These are phyloP conservation scores for Lupinus albus DNA, from an alignment of 306 rosid genomes.

Conservation along the genomic window DNA sequence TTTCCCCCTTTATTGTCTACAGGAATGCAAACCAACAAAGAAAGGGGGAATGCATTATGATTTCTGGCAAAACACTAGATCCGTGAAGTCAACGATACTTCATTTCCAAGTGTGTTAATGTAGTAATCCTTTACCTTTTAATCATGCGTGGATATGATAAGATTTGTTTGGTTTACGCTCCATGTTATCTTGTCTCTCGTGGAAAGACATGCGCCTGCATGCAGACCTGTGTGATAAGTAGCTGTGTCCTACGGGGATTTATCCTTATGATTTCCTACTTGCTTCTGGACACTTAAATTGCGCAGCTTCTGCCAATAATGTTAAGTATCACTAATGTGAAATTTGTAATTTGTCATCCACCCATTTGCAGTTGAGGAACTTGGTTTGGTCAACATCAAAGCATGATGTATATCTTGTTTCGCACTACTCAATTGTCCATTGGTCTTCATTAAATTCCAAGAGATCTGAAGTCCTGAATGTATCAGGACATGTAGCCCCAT, in stretches of 20 bases:
- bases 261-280: constrained; percentile 8
- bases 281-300: background rate
- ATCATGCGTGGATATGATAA: constrained; percentile 2
- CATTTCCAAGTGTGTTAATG: constrained; percentile 70
- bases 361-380: constrained; percentile 74
- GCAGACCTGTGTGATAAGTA: background rate
- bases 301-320: constrained; percentile 19
- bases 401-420: constrained; percentile 85
- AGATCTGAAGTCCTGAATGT: constrained; percentile 74
- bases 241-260: background rate
- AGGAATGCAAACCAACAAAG: constrained; percentile 70
- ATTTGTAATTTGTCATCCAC: constrained; percentile 16
- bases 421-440: constrained; percentile 72
- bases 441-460: constrained; percentile 71
- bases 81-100: constrained; percentile 90
- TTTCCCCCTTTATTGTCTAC: constrained; percentile 1
- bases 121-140: background rate
- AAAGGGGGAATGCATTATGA: constrained; percentile 70
- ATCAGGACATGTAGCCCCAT: constrained; percentile 81
- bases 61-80: constrained; percentile 78
- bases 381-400: constrained; percentile 89
- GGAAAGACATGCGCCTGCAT: too few relatives aligned
- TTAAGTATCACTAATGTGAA: constrained; percentile 17
- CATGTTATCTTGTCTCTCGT: background rate
- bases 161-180: constrained; percentile 22